phyloP scores from a whole-genome alignment of 257 asterid species.

The Petunia secreta region DNA sequence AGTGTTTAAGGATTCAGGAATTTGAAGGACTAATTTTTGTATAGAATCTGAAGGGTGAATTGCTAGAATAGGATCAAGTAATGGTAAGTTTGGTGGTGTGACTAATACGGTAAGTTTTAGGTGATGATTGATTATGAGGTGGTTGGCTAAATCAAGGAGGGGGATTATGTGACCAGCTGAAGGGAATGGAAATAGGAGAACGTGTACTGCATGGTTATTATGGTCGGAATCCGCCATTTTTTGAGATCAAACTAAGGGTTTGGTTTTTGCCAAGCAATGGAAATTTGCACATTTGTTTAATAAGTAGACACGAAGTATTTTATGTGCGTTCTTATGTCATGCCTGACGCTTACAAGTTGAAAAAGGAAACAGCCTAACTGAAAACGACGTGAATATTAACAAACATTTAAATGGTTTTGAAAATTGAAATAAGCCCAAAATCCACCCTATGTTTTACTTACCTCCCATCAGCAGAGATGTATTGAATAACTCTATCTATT shows the following conservation, averaged over 20 bases:
- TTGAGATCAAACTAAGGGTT: background rate
- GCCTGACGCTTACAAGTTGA: background rate
- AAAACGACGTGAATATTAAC: too few species aligned
- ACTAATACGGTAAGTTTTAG: slow-evolving; percentile 33
- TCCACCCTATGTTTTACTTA: too few species aligned
- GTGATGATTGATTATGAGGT: slow-evolving; percentile 27
- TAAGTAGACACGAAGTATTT: background rate
- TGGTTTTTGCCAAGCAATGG: too few species aligned
- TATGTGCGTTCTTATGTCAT: background rate
- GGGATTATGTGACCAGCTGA: slow-evolving; percentile 40
- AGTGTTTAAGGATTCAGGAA: slow-evolving; percentile 13
- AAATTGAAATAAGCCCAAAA: too few species aligned
- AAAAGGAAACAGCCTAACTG: too few species aligned
- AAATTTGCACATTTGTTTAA: background rate
- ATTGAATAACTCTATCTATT: too few species aligned
- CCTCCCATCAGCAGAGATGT: too few species aligned
- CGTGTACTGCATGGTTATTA: background rate
- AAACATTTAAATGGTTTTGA: too few species aligned
- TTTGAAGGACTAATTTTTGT: slow-evolving; percentile 33
- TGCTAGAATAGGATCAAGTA: slow-evolving; percentile 32
- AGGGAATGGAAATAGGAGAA: slow-evolving; percentile 41
- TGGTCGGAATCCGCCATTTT: slow-evolving; percentile 18
- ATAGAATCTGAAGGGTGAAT: slow-evolving; percentile 24
- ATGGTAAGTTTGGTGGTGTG: slow-evolving; percentile 34
- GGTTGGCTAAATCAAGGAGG: slow-evolving; percentile 34